Conservation (phyloP, 2,329 filamentous ascomycete genomes). For the Plenodomus tracheiphilus region DNA sequence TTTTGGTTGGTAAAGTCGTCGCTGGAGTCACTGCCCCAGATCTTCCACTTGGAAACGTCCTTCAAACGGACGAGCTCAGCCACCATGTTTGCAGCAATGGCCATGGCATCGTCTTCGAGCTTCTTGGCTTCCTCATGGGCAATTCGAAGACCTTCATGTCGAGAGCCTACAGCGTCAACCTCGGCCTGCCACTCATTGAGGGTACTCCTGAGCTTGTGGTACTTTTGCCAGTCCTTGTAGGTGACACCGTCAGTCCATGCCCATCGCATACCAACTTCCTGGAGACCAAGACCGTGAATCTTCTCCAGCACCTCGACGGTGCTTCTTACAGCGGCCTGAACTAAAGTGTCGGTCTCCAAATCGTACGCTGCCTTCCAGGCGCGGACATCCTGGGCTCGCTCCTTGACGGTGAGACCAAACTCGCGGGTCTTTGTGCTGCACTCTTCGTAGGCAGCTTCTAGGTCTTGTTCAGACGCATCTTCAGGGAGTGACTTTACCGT, state of each 20-base stretch:
- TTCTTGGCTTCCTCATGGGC: conserved; percentile 70
- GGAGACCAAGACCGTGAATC: conserved; percentile 80
- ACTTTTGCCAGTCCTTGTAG: conserved; percentile 96
- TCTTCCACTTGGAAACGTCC: conserved; percentile 83
- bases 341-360: conserved; percentile 66
- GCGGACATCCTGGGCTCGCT: conserved; percentile 74
- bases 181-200: conserved; percentile 85
- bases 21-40: conserved; percentile 70
- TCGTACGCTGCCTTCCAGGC: conserved; percentile 76
- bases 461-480: conserved; percentile 57
- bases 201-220: conserved; percentile 81
- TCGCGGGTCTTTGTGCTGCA: conserved; percentile 62
- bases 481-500: conserved; percentile 60
- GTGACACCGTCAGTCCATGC: conserved; percentile 94
- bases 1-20: conserved; percentile 76
- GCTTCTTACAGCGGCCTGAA: conserved; percentile 73
- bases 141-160: conserved; percentile 70
- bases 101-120: conserved; percentile 80
- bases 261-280: conserved; percentile 92
- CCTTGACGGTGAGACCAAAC: conserved; percentile 74
- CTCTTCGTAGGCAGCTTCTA: conserved; percentile 57
- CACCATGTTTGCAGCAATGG: conserved; percentile 74
- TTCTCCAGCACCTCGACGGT: conserved; percentile 81
- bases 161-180: conserved; percentile 73
- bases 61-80: conserved; percentile 80